Conservation (phyloP, 768 basidiomycete genomes). For the Paxillus rubicundulus region DNA sequence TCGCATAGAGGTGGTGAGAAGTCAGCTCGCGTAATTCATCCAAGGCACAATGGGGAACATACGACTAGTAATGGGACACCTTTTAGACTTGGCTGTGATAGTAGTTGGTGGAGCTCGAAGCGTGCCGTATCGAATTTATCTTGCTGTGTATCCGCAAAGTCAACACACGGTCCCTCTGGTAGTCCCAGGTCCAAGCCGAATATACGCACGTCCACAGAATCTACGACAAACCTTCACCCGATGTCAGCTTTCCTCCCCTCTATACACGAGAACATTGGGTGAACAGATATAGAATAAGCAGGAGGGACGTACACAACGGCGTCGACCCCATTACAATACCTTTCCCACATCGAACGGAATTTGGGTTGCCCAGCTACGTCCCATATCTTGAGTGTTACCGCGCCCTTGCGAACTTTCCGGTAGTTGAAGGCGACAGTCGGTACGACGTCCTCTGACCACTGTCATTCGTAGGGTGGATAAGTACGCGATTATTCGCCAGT, state of each 20-base stretch:
- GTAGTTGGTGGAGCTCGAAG: constrained; percentile 80
- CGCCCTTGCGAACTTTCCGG: constrained; percentile 83
- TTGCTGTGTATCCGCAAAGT: constrained; percentile 40
- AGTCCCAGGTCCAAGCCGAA: background rate
- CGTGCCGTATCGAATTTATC: constrained; percentile 81
- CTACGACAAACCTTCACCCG: constrained; percentile 78
- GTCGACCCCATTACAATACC: constrained; percentile 90
- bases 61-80: constrained; percentile 85
- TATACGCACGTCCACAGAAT: constrained; percentile 75
- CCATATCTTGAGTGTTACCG: constrained; percentile 91
- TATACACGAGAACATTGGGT: background rate
- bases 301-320: constrained; percentile 72
- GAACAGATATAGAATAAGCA: background rate
- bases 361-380: constrained; percentile 94
- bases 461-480: constrained; percentile 1
- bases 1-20: too few species aligned
- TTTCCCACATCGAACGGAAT: constrained; percentile 94
- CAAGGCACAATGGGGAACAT: constrained; percentile 27
- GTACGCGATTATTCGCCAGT: background rate
- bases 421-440: constrained; percentile 95
- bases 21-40: background rate
- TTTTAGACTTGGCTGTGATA: constrained; percentile 59
- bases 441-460: constrained; percentile 97
- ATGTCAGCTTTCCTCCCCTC: constrained; percentile 16
- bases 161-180: background rate